Base-by-base conservation (phyloP, 2,329 filamentous ascomycete genomes). In the Mycogone perniciosa region DNA sequence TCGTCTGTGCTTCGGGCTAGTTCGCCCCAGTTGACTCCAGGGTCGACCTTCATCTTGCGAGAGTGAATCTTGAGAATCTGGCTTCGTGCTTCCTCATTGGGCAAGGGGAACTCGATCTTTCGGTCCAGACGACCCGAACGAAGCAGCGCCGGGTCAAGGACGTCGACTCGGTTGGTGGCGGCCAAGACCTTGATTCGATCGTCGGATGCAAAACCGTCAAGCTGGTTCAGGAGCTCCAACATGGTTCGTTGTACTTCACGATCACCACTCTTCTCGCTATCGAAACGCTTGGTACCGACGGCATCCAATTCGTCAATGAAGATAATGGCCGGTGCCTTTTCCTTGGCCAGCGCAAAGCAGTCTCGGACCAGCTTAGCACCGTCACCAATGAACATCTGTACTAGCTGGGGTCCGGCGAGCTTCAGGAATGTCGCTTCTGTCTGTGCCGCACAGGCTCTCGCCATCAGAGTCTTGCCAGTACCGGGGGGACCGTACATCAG, bases 381-480 rank as follows among this genome's bases (percentile, higher is more conserved):
- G 60, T 99, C 95, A 68, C 93, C 93, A 38, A 99, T 99, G 70
- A 97, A 99, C 93, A 97, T 99, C 70, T 99, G 93, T 31, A 99
- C 93, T 37, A 99, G 83, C 72, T 99, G 93, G 5, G 95, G 93
- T 46, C 93, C 93, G 54, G 93, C 93, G 51, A 99, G 87, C 73
- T 99, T 99, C 66, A 99, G 84, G 79, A 99, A 99, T 27, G 93
- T 99, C 57, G 93, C 93, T 60, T 99, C 93, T 54, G 93, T 97
- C 74, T 99, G 93, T 44, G 93, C 93, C 5, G 93, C 93, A 69
- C 93, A 99, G 54, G 93, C 93, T 75, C 93, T 85, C 56, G 93
- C 93, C 54, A 99, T 82, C 1, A 95, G 83, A 1, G 89, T 95
- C 75, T 95, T 95, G 64, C 89, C 89, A 11, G 89, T 95, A 69